These are phyloP conservation scores for Cenchrus americanus DNA, from an alignment of 176 grass and related monocot species.

Conservation along the genomic window DNA sequence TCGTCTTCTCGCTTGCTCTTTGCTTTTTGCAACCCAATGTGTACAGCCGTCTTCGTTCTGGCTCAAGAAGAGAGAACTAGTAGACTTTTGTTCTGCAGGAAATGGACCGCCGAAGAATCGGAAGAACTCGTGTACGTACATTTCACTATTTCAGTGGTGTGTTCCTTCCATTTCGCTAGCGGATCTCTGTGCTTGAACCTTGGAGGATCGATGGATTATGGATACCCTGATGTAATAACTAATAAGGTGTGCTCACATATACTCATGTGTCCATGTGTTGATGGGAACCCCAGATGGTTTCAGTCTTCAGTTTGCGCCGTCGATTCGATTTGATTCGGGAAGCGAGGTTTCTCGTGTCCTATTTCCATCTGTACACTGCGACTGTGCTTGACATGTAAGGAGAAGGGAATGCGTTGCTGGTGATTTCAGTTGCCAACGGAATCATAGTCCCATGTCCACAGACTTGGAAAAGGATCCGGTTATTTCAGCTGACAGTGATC, in stretches of 20 bases:
- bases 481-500: background rate
- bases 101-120: background rate
- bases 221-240: background rate
- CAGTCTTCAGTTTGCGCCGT: background rate
- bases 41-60: slow-evolving; percentile 5
- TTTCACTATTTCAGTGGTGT: background rate
- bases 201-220: background rate
- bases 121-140: background rate
- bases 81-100: slow-evolving; percentile 13
- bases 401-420: background rate
- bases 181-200: background rate
- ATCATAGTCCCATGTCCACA: background rate
- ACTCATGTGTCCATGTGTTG: background rate
- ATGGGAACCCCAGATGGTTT: background rate
- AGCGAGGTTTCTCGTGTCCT: background rate
- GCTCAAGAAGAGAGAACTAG: background rate
- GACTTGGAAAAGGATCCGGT: background rate
- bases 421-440: background rate
- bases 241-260: background rate
- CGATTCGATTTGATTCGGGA: background rate
- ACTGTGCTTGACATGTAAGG: background rate
- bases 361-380: background rate
- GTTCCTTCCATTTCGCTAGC: background rate
- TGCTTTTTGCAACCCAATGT: background rate
- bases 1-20: background rate